These are phyloP conservation scores for Neofusicoccum laricinum DNA, from an alignment of 2,329 filamentous ascomycete species.

Conservation along the genomic window DNA sequence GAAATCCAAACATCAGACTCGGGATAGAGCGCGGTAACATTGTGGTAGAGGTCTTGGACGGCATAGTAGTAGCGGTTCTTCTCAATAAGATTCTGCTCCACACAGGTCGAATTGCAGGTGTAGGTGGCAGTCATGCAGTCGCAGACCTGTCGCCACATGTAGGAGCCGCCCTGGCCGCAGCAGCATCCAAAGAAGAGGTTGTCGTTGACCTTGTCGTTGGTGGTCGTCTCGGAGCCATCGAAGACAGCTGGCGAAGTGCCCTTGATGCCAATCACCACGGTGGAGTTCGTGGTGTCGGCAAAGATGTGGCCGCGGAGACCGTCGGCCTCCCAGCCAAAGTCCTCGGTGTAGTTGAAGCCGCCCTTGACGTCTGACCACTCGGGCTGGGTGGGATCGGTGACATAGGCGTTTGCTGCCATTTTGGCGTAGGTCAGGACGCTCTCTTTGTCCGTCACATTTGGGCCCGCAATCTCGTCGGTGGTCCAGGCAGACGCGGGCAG, in stretches of 20 bases:
- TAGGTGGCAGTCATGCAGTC: conserved; percentile 86
- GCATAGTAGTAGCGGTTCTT: conserved; percentile 93
- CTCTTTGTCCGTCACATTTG: conserved; percentile 80
- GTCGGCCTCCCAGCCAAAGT: conserved; percentile 91
- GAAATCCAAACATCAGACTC: conserved; percentile 81
- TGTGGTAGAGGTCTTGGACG: conserved; percentile 83
- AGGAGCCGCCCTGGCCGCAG: conserved; percentile 88
- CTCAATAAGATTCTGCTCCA: conserved; percentile 68
- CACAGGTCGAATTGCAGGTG: conserved; percentile 88
- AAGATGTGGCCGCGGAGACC: conserved; percentile 91
- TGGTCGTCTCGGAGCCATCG: conserved; percentile 94
- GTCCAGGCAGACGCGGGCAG: conserved; percentile 71
- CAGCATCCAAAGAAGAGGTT: conserved; percentile 98
- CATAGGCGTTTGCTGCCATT: conserved; percentile 89
- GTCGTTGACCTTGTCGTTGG: conserved; percentile 96
- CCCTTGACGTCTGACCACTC: conserved; percentile 72
- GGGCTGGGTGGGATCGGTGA: conserved; percentile 64
- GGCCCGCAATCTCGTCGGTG: conserved; percentile 71
- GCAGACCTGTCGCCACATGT: conserved; percentile 87
- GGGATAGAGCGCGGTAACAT: conserved; percentile 86
- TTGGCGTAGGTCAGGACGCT: conserved; percentile 81
- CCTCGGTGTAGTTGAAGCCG: conserved; percentile 78
- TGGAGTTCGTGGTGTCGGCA: conserved; percentile 79
- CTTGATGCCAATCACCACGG: conserved; percentile 88
- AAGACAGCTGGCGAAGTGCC: conserved; percentile 84